phyloP scores from a whole-genome alignment of 352 stramenopile genomes.

The Phytophthora colocasiae region DNA sequence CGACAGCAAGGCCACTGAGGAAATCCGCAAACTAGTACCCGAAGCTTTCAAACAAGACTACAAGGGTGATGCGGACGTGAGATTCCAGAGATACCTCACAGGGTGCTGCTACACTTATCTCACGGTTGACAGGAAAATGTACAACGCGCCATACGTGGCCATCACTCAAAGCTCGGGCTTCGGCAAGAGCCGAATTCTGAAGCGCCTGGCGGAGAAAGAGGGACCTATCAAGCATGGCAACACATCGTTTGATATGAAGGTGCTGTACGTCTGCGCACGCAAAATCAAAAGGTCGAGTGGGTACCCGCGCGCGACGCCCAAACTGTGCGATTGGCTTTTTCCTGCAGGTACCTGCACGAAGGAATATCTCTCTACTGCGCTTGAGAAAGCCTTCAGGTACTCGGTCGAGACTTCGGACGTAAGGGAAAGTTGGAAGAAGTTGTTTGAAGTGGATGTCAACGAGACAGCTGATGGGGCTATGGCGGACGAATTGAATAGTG shows the following conservation, averaged over 20 bases:
- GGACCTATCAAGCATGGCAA: not conserved
- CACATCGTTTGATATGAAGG: not conserved
- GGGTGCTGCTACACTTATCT: not conserved
- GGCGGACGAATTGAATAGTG: not conserved
- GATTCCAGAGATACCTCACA: not conserved
- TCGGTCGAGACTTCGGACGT: not conserved
- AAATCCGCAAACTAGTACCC: too few relatives aligned
- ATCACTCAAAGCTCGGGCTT: conserved; percentile 18
- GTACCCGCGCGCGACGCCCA: not conserved
- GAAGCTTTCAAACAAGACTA: not conserved
- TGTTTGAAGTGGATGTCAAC: not conserved
- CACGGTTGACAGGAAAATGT: not conserved
- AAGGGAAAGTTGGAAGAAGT: not conserved
- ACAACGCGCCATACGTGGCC: not conserved
- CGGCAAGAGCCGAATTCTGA: conserved; percentile 8
- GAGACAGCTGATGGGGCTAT: not conserved
- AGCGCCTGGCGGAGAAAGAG: not conserved
- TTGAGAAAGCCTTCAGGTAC: conserved; percentile 1
- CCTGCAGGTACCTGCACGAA: not conserved
- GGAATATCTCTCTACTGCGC: not conserved
- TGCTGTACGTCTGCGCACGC: conserved; percentile 2
- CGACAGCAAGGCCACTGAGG: too few relatives aligned
- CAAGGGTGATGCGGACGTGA: too few relatives aligned
- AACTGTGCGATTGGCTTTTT: not conserved
- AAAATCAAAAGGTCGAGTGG: not conserved